Conservation (phyloP, 2,329 filamentous ascomycete genomes). For the Botrytis medusae region DNA sequence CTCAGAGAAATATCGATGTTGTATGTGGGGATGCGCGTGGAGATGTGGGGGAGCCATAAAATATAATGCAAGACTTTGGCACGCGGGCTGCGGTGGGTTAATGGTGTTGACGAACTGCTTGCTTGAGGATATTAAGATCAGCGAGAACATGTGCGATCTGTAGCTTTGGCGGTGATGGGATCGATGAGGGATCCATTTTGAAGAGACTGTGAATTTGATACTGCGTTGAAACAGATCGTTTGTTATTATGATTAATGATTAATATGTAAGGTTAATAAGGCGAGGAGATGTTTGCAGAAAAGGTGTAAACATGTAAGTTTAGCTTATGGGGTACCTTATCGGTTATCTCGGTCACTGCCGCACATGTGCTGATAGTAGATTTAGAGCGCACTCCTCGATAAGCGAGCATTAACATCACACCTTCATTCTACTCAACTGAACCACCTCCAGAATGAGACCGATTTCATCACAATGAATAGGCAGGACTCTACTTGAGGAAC, state of each 20-base stretch:
- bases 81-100: too few relatives aligned
- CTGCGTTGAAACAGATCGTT: not conserved
- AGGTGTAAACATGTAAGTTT: not conserved
- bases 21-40: not conserved
- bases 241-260: not conserved
- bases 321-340: constrained; percentile 5
- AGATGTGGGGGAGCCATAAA: not conserved
- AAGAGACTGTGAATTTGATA: not conserved
- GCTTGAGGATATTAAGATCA: constrained; percentile 21
- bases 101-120: constrained; percentile 17
- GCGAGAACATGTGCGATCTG: constrained; percentile 21
- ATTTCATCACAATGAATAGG: not conserved
- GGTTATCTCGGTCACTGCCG: not conserved
- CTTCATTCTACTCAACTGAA: not conserved
- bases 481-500: not conserved
- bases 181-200: constrained; percentile 4
- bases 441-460: not conserved
- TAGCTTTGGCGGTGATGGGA: constrained; percentile 1
- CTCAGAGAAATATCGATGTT: not conserved
- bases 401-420: not conserved
- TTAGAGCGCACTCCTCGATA: not conserved
- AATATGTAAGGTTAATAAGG: not conserved
- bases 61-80: not conserved
- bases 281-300: not conserved
- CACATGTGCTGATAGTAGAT: not conserved